These are phyloP conservation scores for Chaetomiaceae sp. DNA, from an alignment of 2,329 filamentous ascomycete genomes.

Conservation along the genomic window DNA sequence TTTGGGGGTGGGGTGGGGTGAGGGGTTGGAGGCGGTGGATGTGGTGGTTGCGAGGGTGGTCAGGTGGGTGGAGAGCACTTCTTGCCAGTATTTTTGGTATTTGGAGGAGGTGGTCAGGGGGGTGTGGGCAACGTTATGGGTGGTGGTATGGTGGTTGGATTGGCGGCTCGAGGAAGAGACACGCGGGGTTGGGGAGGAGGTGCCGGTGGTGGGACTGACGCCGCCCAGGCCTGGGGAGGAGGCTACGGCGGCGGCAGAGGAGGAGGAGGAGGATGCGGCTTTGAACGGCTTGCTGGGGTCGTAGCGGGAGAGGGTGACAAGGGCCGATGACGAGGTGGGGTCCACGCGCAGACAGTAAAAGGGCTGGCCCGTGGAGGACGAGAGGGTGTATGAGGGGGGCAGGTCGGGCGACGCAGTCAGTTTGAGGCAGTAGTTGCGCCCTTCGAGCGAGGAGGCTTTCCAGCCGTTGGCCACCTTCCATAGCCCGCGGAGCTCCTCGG, in stretches of 20 bases:
- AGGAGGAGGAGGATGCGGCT: slow-evolving; percentile 30
- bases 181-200: slow-evolving; percentile 17
- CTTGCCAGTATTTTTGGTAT: slow-evolving; percentile 49
- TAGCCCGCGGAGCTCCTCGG: slow-evolving; percentile 57
- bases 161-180: slow-evolving; percentile 14
- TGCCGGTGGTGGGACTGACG: slow-evolving; percentile 22
- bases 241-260: slow-evolving; percentile 30
- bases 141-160: slow-evolving; percentile 5
- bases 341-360: slow-evolving; percentile 63
- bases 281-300: slow-evolving; percentile 57
- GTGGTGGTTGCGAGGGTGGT: slow-evolving; percentile 45
- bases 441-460: slow-evolving; percentile 56
- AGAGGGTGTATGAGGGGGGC: slow-evolving; percentile 63
- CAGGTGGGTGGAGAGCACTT: slow-evolving; percentile 51
- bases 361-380: slow-evolving; percentile 51
- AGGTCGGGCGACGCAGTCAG: slow-evolving; percentile 53
- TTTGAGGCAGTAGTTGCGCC: slow-evolving; percentile 54
- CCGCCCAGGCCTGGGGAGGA: slow-evolving; percentile 23
- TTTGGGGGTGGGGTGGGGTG: no score
- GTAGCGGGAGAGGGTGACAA: slow-evolving; percentile 54
- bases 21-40: background rate
- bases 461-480: slow-evolving; percentile 69
- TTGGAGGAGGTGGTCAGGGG: slow-evolving; percentile 33
- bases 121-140: slow-evolving; percentile 25
- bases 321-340: slow-evolving; percentile 58